These are phyloP conservation scores for Rosa chinensis DNA, from an alignment of 306 rosid genomes.

Conservation along the genomic window DNA sequence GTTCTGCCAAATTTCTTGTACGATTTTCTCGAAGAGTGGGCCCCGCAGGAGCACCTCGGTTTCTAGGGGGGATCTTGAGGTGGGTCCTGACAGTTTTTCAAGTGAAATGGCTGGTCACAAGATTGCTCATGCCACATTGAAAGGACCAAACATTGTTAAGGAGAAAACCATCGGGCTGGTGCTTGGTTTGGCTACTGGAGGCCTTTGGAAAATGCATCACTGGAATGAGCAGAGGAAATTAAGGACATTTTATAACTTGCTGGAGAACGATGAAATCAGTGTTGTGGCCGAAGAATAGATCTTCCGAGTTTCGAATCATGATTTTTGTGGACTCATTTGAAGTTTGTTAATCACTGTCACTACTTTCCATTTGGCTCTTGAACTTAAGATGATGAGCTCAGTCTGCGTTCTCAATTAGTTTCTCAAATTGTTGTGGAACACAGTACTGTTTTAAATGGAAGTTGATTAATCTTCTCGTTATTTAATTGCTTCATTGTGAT, in stretches of 20 bases:
- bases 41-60: too few relatives aligned
- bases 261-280: constrained; percentile 86
- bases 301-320: neutral
- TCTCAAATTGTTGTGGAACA: constrained; percentile 29
- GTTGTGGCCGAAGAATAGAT: constrained; percentile 62
- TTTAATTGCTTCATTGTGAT: constrained; percentile 18
- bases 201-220: constrained; percentile 95
- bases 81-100: neutral
- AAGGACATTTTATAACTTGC: constrained; percentile 75
- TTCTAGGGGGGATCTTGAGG: too few relatives aligned
- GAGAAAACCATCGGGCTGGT: constrained; percentile 57
- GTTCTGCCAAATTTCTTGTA: too few relatives aligned
- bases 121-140: constrained; percentile 82
- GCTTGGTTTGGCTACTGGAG: constrained; percentile 61
- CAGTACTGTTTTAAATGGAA: constrained; percentile 28
- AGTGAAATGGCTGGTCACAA: constrained; percentile 73
- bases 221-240: constrained; percentile 91
- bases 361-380: constrained; percentile 38
- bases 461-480: constrained; percentile 8
- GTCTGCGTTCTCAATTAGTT: constrained; percentile 37
- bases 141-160: constrained; percentile 91
- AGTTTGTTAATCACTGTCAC: constrained; percentile 24
- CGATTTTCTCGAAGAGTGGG: too few relatives aligned
- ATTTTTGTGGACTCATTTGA: constrained; percentile 14
- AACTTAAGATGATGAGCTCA: constrained; percentile 36